These are phyloP conservation scores for Cynara cardunculus DNA, from an alignment of 129 eudicot species.

Conservation along the genomic window DNA sequence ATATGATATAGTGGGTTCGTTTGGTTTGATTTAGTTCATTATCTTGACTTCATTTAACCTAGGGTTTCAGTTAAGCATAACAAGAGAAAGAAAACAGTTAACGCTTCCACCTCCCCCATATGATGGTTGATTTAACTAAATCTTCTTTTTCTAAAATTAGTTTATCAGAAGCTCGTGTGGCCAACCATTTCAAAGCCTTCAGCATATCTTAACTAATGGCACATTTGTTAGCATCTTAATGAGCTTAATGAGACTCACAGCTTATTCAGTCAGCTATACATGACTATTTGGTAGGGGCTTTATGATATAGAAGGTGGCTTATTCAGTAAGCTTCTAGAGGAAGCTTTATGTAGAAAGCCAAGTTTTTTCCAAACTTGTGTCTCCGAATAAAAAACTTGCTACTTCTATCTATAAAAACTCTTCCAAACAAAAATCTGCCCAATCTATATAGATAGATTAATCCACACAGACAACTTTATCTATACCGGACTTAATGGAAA, in stretches of 20 bases:
- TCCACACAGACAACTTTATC: not conserved
- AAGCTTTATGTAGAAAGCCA: not conserved
- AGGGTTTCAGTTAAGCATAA: not conserved
- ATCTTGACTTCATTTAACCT: too few species aligned
- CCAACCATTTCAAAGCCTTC: constrained; percentile 8
- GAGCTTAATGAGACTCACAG: not conserved
- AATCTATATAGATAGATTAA: not conserved
- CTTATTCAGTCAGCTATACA: not conserved
- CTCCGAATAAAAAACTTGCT: not conserved
- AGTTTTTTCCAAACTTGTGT: not conserved
- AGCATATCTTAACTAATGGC: not conserved
- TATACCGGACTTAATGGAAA: not conserved
- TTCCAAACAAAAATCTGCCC: not conserved
- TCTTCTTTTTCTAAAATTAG: not conserved
- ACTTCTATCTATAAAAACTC: not conserved
- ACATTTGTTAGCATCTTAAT: not conserved
- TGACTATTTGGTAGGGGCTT: not conserved
- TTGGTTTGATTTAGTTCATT: too few species aligned
- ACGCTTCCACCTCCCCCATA: not conserved
- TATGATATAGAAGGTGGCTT: not conserved
- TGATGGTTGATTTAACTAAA: not conserved
- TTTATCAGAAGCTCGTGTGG: not conserved
- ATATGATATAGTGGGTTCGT: too few species aligned
- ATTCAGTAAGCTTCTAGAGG: not conserved
- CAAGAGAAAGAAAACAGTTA: not conserved